Percentiles rank a stretch among this genome's conserved stretches.
Evolutionary conservation across 108 stramenopile genomes (phyloP).

Genomic region (Cyclostephanos invisitatus): DNA sequence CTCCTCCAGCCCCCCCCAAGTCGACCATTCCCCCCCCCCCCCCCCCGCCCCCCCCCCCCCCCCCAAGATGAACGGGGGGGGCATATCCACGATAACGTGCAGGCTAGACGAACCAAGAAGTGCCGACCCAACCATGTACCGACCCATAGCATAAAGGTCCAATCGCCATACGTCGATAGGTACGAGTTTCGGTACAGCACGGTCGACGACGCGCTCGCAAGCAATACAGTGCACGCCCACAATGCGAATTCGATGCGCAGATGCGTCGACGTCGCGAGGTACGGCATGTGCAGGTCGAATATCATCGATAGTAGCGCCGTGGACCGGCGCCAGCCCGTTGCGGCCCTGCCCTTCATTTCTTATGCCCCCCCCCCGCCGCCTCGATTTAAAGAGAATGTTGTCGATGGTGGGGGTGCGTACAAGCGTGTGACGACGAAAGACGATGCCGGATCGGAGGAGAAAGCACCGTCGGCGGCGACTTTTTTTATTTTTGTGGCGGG

Average conservation of each 20-base stretch:
- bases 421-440: too few species aligned
- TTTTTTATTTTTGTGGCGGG: too few species aligned
- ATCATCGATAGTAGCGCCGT: neutral
- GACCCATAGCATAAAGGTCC: conserved; percentile 21
- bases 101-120: conserved; percentile 28
- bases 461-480: too few species aligned
- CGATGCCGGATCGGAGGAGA: too few species aligned
- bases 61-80: neutral
- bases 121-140: conserved; percentile 40
- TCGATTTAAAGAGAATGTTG: too few species aligned
- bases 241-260: conserved; percentile 42
- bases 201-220: conserved; percentile 30
- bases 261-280: conserved; percentile 36
- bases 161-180: conserved; percentile 31
- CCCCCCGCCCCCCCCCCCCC: neutral
- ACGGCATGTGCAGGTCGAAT: conserved; percentile 25
- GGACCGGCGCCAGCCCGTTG: neutral
- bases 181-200: conserved; percentile 34
- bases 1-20: conserved; percentile 26
- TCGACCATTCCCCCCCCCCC: neutral
- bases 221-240: conserved; percentile 26
- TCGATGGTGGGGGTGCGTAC: too few species aligned
- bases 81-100: conserved; percentile 38
- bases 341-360: neutral
- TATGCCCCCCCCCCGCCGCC: too few species aligned